Evolutionary conservation across 352 stramenopile genomes (phyloP).

Genomic region (Phytophthora sansomeana): DNA sequence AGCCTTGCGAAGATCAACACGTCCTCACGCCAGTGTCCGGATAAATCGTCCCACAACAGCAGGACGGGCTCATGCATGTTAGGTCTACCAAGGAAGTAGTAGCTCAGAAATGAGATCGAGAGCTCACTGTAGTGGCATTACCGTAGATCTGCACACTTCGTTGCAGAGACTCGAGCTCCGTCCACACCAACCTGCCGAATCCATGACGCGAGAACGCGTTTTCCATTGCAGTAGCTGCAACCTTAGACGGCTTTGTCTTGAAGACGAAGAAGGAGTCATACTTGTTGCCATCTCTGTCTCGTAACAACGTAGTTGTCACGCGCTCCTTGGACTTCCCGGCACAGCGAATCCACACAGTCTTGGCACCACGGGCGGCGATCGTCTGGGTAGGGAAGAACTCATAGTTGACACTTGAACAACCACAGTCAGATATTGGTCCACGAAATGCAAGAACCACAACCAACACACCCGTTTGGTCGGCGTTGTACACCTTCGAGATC

Average conservation of each 20-base stretch:
- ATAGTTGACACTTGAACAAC: conserved; percentile 23
- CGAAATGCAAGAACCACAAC: background rate
- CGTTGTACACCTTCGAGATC: no score
- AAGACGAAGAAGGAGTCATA: conserved; percentile 38
- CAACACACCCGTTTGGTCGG: conserved; percentile 23
- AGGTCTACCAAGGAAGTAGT: conserved; percentile 13
- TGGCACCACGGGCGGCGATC: conserved; percentile 7
- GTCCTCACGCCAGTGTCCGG: conserved; percentile 1
- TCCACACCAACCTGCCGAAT: conserved; percentile 28
- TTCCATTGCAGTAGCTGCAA: background rate
- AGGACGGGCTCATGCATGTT: conserved; percentile 12
- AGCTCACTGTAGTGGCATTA: conserved; percentile 38
- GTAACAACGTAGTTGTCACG: conserved; percentile 34
- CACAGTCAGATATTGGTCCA: background rate
- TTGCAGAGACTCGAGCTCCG: conserved; percentile 26
- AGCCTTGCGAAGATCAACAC: conserved; percentile 6
- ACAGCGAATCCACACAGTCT: conserved; percentile 36
- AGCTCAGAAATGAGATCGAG: no score
- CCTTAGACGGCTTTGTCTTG: conserved; percentile 24
- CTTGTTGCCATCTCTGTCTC: conserved; percentile 31
- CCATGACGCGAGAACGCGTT: no score
- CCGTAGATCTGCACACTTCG: conserved; percentile 27
- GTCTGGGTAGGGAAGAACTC: conserved; percentile 36
- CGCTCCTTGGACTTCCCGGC: conserved; percentile 36
- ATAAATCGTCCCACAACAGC: conserved; percentile 16